Conservation (phyloP, 176 grass and related monocot species). For the Aegilops sharonensis region DNA sequence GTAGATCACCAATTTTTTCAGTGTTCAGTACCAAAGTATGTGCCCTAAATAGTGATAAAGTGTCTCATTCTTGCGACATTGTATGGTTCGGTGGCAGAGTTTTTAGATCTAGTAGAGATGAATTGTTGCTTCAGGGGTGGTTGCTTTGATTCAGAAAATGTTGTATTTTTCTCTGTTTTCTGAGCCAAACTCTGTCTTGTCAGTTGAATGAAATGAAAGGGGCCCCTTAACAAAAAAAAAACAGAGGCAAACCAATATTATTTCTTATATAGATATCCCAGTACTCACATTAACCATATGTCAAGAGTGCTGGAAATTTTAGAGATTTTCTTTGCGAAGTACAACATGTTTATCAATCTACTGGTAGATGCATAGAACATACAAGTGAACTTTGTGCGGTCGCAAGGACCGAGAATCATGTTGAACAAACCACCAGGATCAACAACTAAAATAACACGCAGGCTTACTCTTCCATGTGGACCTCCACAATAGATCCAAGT, state of each 20-base stretch:
- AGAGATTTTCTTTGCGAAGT: background rate
- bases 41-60: background rate
- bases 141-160: background rate
- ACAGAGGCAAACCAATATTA: background rate
- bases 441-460: slow-evolving; percentile 6
- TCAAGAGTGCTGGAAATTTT: background rate
- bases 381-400: slow-evolving; percentile 9
- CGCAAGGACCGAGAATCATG: slow-evolving; percentile 5
- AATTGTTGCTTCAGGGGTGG: background rate
- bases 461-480: slow-evolving; percentile 84
- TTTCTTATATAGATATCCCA: background rate
- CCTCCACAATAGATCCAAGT: slow-evolving; percentile 67
- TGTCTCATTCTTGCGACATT: background rate
- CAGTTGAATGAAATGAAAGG: background rate
- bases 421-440: slow-evolving; percentile 1
- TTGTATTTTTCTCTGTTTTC: background rate
- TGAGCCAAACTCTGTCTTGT: background rate
- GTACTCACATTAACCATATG: background rate
- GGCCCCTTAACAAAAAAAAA: background rate
- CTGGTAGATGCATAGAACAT: slow-evolving; percentile 16
- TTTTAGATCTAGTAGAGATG: background rate
- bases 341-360: slow-evolving; percentile 21
- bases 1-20: background rate
- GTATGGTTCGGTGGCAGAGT: background rate
- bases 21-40: background rate